phyloP scores from a whole-genome alignment of 371 early-diverging fungal species.

The Massospora cicadina region DNA sequence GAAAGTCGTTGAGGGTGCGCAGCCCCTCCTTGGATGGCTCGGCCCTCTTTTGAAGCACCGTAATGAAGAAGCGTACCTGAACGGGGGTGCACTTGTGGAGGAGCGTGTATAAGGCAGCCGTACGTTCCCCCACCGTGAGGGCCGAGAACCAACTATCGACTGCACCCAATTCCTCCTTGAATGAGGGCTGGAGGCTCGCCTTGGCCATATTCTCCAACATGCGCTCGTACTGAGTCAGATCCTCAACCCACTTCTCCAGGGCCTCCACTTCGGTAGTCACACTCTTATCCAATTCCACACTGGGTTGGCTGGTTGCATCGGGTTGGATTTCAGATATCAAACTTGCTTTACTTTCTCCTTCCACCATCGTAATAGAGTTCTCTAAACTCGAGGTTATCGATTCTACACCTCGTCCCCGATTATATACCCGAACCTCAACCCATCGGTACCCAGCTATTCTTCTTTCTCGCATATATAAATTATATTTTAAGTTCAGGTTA shows the following conservation, averaged over 20 bases:
- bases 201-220: conserved; percentile 88
- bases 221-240: conserved; percentile 71
- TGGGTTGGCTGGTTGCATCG: background rate
- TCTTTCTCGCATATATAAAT: no score
- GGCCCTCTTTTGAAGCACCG: conserved; percentile 39
- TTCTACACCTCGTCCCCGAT: no score
- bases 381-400: background rate
- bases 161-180: conserved; percentile 80
- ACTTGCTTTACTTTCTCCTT: background rate
- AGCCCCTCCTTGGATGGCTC: conserved; percentile 1
- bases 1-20: background rate
- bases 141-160: conserved; percentile 91
- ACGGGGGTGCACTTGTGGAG: conserved; percentile 75
- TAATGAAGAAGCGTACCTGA: conserved; percentile 81
- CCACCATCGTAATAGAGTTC: background rate
- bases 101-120: conserved; percentile 73
- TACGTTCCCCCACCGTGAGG: conserved; percentile 76
- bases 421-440: no score
- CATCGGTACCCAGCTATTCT: no score
- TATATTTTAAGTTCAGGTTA: no score
- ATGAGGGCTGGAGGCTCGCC: conserved; percentile 73
- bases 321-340: background rate
- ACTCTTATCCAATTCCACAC: no score
- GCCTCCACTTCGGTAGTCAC: conserved; percentile 33
- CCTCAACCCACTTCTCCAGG: conserved; percentile 80